Conservation (phyloP, 2,329 filamentous ascomycete species). For the Dactylella cylindrospora region DNA sequence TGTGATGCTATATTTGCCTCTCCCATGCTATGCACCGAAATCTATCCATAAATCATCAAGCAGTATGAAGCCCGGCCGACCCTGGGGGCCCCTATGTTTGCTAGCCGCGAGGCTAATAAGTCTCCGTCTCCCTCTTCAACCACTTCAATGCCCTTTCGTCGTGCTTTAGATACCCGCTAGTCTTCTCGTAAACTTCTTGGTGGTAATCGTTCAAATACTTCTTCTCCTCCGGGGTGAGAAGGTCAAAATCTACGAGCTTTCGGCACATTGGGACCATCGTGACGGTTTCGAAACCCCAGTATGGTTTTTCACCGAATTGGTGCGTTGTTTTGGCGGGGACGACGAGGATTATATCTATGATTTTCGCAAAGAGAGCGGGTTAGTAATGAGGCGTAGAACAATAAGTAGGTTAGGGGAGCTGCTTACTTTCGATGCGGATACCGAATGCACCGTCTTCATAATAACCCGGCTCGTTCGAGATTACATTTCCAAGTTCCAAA, state of each 20-base stretch:
- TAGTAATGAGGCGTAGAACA: conserved; percentile 21
- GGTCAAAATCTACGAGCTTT: conserved; percentile 74
- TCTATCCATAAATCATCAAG: too few species aligned
- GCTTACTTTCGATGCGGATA: conserved; percentile 82
- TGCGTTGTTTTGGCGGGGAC: conserved; percentile 83
- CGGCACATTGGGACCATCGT: conserved; percentile 95
- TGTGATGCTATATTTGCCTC: too few species aligned
- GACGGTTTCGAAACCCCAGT: conserved; percentile 91
- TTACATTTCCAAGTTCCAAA: conserved; percentile 85
- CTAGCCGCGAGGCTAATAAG: conserved; percentile 48
- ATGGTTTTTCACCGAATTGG: conserved; percentile 90
- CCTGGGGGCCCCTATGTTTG: conserved; percentile 5
- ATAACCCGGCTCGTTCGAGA: conserved; percentile 94
- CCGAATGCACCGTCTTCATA: conserved; percentile 95
- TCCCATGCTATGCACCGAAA: too few species aligned
- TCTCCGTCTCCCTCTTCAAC: conserved; percentile 82
- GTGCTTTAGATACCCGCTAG: conserved; percentile 70
- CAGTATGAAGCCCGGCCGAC: too few species aligned
- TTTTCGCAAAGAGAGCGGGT: not conserved
- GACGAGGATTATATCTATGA: conserved; percentile 76
- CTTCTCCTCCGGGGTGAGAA: conserved; percentile 74
- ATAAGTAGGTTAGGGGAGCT: not conserved
- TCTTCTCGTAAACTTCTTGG: conserved; percentile 77
- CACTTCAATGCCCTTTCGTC: conserved; percentile 73
- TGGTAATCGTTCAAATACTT: conserved; percentile 87